These are phyloP conservation scores for Endothia cerciana DNA, from an alignment of 2,329 filamentous ascomycete genomes.

Conservation along the genomic window DNA sequence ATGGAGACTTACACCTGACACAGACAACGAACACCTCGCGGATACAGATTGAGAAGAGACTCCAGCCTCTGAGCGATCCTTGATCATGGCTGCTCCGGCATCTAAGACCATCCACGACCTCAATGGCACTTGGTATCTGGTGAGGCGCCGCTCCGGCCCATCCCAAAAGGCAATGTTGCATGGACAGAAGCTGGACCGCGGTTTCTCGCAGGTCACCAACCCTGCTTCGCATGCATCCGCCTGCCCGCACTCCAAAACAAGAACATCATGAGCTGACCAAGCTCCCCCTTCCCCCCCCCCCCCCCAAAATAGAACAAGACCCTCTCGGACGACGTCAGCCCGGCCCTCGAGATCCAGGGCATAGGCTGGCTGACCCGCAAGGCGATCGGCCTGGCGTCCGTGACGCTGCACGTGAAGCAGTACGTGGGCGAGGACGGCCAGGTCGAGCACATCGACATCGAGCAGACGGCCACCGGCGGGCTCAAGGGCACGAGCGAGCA, in stretches of 20 bases:
- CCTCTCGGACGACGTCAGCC: slow-evolving; percentile 70
- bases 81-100: slow-evolving; percentile 72
- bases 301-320: slow-evolving; percentile 68
- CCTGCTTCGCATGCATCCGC: background rate
- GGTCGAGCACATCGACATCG: slow-evolving; percentile 67
- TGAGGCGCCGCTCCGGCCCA: slow-evolving; percentile 43
- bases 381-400: slow-evolving; percentile 68
- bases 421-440: slow-evolving; percentile 48
- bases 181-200: background rate
- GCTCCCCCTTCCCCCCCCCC: background rate
- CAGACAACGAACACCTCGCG: background rate
- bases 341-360: slow-evolving; percentile 73
- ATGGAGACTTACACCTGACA: background rate
- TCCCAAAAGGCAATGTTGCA: background rate
- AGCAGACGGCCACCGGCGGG: slow-evolving; percentile 72
- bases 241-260: slow-evolving; percentile 16
- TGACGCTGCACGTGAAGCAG: slow-evolving; percentile 67
- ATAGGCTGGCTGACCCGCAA: slow-evolving; percentile 74
- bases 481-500: slow-evolving; percentile 66
- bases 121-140: slow-evolving; percentile 71
- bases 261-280: background rate
- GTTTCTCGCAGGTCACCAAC: background rate
- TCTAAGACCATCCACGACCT: slow-evolving; percentile 70
- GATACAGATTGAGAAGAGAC: background rate
- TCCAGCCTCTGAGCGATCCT: background rate